Conservation (phyloP, 2,329 filamentous ascomycete species). For the Fusarium tjaetaba region DNA sequence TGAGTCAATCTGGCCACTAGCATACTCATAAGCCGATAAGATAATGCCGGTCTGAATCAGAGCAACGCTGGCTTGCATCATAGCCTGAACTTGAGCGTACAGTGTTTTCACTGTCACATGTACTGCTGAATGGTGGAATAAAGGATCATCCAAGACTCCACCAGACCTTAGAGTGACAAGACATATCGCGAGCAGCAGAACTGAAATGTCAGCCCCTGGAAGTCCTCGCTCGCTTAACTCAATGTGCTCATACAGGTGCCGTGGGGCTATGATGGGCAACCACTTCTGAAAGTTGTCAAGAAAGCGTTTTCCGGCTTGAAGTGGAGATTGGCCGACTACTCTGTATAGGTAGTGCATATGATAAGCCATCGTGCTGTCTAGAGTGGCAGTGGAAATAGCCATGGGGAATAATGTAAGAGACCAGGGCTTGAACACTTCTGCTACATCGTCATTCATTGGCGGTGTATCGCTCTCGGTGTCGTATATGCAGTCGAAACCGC, state of each 20-base stretch:
- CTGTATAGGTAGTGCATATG: neutral
- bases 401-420: neutral
- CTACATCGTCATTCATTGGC: accelerated
- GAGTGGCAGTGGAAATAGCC: neutral
- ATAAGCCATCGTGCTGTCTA: neutral
- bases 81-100: neutral
- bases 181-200: neutral
- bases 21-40: neutral
- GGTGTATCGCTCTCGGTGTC: accelerated
- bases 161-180: neutral
- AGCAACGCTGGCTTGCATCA: neutral
- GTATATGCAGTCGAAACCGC: accelerated
- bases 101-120: neutral
- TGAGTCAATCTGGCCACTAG: neutral
- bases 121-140: accelerated
- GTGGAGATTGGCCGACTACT: neutral
- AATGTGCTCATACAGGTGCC: neutral
- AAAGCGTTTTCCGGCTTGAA: accelerated
- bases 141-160: neutral
- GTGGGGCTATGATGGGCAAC: neutral
- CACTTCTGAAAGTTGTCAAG: neutral
- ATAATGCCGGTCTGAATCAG: neutral
- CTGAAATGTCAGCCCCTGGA: neutral
- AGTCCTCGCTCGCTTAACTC: neutral
- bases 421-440: accelerated